Evolutionary conservation across 306 rosid species (phyloP), one percentile per base, ranked within the genome.

Genomic region (Datisca glomerata): DNA sequence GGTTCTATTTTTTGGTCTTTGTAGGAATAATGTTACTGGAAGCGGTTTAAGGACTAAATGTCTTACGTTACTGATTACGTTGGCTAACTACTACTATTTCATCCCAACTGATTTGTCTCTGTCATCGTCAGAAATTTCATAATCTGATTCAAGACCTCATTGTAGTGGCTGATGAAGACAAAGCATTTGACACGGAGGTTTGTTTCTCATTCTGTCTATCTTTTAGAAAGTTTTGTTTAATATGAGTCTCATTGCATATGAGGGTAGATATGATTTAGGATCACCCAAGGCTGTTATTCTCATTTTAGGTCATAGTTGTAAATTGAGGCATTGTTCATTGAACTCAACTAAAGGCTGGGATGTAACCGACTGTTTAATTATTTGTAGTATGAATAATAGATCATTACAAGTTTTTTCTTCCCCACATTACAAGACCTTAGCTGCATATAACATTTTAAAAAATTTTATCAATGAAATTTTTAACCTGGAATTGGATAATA

Each of bases 61-160:
- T 31, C n/a, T 4, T 31, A 8, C 9, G 36, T 8, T 31, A 14
- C 36, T 5, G n/a, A 8, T 31, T 14, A 31, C 36, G n/a, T n/a
- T n/a, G n/a, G n/a, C n/a, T n/a, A n/a, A n/a, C n/a, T n/a, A n/a
- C n/a, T n/a, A n/a, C n/a, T n/a, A n/a, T n/a, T n/a, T n/a, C n/a
- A n/a, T n/a, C n/a, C n/a, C n/a, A n/a, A n/a, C n/a, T n/a, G n/a
- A n/a, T 31, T 2, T 31, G 43, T 33, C 27, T 27, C 24, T 47
- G 23, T 41, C 23, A 51, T 36, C 12, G 8, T 25, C 68, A 81
- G 96, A 68, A 64, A 23, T 81, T 86, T 64, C 79, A 73, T 24
- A 56, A 55, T 53, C 61, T 81, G 65, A 61, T 86, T 60, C 81
- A 79, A 55, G 75, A 65, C 37, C 71, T 78, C 4, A 67, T 61